Evolutionary conservation across 2,329 filamentous ascomycete species (phyloP), one percentile per base, ranked within the genome.

Genomic region (Chaetoscypha palmicola): DNA sequence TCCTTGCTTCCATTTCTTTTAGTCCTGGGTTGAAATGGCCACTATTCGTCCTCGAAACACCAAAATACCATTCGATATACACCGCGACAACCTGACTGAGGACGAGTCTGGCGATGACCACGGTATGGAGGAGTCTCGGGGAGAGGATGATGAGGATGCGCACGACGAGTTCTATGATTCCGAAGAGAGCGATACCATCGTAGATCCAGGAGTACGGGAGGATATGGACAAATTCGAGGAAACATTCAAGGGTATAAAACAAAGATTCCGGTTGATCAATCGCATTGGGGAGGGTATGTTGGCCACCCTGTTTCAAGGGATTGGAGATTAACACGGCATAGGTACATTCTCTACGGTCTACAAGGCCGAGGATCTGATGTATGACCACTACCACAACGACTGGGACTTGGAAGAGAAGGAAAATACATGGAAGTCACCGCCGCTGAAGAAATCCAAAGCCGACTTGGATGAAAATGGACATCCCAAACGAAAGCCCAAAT

Each of bases 261-360:
- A 86, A 57, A 80, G 83, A 46, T 98, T 91, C 66, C 82, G 90
- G 41, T 68, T 98, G 43, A 92, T 98, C 62, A 96, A 96, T 67
- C 83, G 91, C 50, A 98, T 98, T 60, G 92, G 92, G 60, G 92
- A 98, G 76, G 92, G 89, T 90, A 67, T 45, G 60, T 56, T 42
- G 23, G 41, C 30, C 34, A 41, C 21, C 12, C 17, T 26, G 21
- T 11, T 5, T 22, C 5, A 35, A 10, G 10, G 33, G 8, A 31
- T 20, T 31, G 19, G 23, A 49, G 30, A 35, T 40, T 58, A 36
- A 58, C 47, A 16, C 42, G 38, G 41, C 26, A 7, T 53, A 95
- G 89, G 92, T 46, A 98, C 92, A 1, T 98, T 98, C 63, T 97
- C 92, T 1, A 97, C 92, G 2, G 92, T 98, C 10, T 98, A 98